phyloP scores from a whole-genome alignment of 2,329 filamentous ascomycete species.

The Tolypocladium ovalisporum region DNA sequence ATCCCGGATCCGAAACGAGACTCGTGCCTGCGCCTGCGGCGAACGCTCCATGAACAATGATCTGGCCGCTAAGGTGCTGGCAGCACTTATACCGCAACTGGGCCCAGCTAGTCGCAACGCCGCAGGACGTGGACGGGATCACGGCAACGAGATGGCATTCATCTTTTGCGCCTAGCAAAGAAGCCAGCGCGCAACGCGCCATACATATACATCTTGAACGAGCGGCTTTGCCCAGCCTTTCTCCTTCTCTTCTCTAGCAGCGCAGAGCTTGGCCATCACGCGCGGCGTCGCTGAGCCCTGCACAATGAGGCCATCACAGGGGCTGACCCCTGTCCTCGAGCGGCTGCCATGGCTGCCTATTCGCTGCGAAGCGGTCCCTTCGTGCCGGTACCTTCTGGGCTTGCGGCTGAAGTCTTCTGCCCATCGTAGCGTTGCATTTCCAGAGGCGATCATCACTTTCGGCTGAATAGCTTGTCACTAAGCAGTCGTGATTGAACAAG shows the following conservation, averaged over 20 bases:
- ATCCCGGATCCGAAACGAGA: not conserved
- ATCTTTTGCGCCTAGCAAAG: not conserved
- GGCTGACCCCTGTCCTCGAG: not conserved
- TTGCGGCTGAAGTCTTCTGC: not conserved
- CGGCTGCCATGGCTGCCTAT: not conserved
- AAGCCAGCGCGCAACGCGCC: not conserved
- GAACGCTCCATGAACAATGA: not conserved
- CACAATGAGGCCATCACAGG: not conserved
- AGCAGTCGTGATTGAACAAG: not conserved
- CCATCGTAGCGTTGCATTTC: not conserved
- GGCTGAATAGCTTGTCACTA: not conserved
- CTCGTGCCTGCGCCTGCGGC: not conserved
- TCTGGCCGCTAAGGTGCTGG: not conserved
- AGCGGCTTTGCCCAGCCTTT: not conserved
- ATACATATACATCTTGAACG: not conserved
- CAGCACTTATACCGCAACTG: no score
- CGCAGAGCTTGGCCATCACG: not conserved
- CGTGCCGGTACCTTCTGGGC: not conserved
- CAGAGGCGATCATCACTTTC: not conserved
- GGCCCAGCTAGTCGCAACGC: not conserved
- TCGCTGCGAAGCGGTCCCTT: not conserved
- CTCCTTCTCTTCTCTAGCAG: not conserved
- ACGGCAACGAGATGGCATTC: not conserved
- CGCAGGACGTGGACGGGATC: not conserved
- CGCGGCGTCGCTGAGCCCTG: not conserved